These are phyloP conservation scores for Clitocybe nebularis DNA, from an alignment of 1,284 basidiomycete genomes.

Conservation along the genomic window DNA sequence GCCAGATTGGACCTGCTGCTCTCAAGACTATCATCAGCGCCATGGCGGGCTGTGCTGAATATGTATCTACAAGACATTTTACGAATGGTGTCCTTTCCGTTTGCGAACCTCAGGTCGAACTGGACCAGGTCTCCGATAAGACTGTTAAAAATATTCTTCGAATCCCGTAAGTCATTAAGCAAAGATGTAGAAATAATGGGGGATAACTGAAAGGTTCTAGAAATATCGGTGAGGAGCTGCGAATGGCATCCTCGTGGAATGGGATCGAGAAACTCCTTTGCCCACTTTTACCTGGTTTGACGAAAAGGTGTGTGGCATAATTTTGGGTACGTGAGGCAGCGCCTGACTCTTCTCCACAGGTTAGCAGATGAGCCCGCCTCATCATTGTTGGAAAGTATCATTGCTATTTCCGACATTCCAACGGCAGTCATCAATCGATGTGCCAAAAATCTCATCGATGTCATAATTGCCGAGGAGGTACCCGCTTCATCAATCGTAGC, in stretches of 20 bases:
- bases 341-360: conserved; percentile 31
- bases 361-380: conserved; percentile 36
- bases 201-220: too few species aligned
- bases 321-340: too few species aligned
- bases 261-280: conserved; percentile 59
- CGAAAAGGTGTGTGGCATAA: conserved; percentile 36
- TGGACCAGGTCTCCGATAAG: conserved; percentile 40
- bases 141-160: conserved; percentile 38
- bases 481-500: conserved; percentile 17
- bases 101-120: conserved; percentile 50
- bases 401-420: conserved; percentile 38
- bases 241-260: conserved; percentile 37
- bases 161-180: conserved; percentile 47
- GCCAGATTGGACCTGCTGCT: conserved; percentile 50
- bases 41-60: conserved; percentile 48
- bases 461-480: conserved; percentile 22
- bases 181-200: too few species aligned
- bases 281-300: conserved; percentile 46
- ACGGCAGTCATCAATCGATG: conserved; percentile 32
- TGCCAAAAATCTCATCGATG: conserved; percentile 31
- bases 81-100: conserved; percentile 58
- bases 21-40: conserved; percentile 53
- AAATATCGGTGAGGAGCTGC: conserved; percentile 44
- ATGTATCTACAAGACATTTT: conserved; percentile 49
- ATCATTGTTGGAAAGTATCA: conserved; percentile 40